Conservation (phyloP, 2,329 filamentous ascomycete genomes). For the Fusarium penzigii region DNA sequence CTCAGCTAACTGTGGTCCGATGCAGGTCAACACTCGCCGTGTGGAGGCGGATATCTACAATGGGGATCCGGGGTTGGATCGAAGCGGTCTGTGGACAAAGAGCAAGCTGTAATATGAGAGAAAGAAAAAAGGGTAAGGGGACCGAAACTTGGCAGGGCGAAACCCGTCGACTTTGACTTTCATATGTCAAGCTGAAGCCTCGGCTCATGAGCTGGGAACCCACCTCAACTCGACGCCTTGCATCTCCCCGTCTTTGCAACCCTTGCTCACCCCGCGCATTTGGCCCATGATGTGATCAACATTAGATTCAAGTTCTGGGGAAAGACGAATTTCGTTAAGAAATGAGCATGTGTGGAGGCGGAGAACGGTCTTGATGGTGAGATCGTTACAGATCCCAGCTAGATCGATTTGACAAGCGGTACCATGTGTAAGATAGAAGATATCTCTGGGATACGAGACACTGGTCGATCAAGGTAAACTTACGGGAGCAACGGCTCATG, state of each 20-base stretch:
- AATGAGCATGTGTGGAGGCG: background rate
- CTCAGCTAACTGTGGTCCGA: slow-evolving; percentile 22
- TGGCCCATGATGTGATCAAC: background rate
- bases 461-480: background rate
- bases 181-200: slow-evolving; percentile 1
- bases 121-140: background rate
- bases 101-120: slow-evolving; percentile 47
- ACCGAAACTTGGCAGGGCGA: too few relatives aligned
- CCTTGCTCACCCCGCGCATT: background rate
- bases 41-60: slow-evolving; percentile 88
- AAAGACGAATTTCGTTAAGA: background rate
- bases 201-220: background rate
- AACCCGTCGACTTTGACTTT: background rate
- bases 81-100: slow-evolving; percentile 51
- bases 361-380: background rate
- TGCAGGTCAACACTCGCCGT: slow-evolving; percentile 75
- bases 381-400: background rate
- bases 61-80: slow-evolving; percentile 68
- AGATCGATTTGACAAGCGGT: background rate
- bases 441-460: background rate
- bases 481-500: background rate
- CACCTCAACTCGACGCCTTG: background rate
- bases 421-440: background rate
- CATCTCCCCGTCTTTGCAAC: background rate
- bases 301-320: background rate